A percentile compares a stretch with the other conserved stretches of the same genome.
Evolutionary conservation across 805 yeast species (phyloP).

Genomic region (Citeromyces matritensis): DNA sequence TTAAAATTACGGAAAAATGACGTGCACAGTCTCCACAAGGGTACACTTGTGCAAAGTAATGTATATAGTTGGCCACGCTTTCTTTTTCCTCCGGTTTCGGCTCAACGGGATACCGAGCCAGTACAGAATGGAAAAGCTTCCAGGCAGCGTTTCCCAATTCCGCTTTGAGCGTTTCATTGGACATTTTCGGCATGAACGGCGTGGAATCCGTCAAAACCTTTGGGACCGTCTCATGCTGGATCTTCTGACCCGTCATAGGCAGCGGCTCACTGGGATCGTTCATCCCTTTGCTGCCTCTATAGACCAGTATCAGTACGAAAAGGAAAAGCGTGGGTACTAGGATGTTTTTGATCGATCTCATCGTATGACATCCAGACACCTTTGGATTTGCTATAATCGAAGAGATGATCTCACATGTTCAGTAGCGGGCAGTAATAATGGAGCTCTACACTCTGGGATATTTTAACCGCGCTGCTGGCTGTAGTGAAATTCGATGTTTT

Average conservation of each 20-base stretch:
- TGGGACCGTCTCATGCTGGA: background rate
- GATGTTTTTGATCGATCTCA: no score
- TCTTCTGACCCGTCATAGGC: background rate
- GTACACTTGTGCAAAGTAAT: constrained; percentile 77
- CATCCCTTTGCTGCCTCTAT: no score
- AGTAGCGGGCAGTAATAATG: no score
- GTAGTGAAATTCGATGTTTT: no score
- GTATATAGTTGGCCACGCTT: constrained; percentile 49
- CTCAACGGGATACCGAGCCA: constrained; percentile 81
- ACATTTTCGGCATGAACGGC: constrained; percentile 93
- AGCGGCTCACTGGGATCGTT: background rate
- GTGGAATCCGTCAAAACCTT: no score
- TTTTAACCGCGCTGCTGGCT: no score
- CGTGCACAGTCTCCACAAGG: constrained; percentile 97
- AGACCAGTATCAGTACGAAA: no score
- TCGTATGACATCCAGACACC: no score
- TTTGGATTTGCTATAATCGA: no score
- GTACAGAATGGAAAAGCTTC: constrained; percentile 81
- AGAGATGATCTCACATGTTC: no score
- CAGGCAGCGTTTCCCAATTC: constrained; percentile 87
- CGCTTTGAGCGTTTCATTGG: constrained; percentile 51
- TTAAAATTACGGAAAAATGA: constrained; percentile 63
- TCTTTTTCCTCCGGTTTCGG: constrained; percentile 52
- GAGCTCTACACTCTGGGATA: no score
- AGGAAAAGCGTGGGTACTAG: no score